Percentiles rank a stretch among this genome's conserved stretches.
Conservation (phyloP, 1,139 yeast species). For the Chernovozyma sophiae-reginae region DNA sequence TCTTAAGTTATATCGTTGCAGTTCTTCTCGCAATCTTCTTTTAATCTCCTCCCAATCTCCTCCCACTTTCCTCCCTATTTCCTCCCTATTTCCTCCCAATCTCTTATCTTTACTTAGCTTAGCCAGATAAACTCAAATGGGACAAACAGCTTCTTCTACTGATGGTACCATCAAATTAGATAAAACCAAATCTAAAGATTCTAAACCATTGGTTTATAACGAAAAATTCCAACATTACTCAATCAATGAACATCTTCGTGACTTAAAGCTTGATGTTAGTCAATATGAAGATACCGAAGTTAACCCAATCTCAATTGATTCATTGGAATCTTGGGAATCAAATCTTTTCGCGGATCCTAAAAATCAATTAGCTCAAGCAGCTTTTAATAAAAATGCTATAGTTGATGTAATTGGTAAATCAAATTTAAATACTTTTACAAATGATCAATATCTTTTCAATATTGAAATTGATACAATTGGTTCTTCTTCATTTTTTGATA, state of each 20-base stretch:
- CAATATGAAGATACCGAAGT: slow-evolving; percentile 5
- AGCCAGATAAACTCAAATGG: too few species aligned
- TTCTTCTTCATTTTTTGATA: slow-evolving; percentile 55
- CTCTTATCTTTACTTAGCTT: too few species aligned
- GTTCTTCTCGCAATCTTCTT: too few species aligned
- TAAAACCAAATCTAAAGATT: not conserved
- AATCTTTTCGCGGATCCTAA: slow-evolving; percentile 48
- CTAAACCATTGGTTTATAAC: slow-evolving; percentile 5
- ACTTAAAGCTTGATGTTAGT: slow-evolving; percentile 9
- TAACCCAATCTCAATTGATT: slow-evolving; percentile 26
- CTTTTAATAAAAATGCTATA: slow-evolving; percentile 50
- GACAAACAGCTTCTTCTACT: slow-evolving; percentile 3
- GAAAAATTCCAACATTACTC: slow-evolving; percentile 11
- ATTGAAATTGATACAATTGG: slow-evolving; percentile 61
- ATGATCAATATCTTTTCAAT: slow-evolving; percentile 54
- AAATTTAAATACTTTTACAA: slow-evolving; percentile 15
- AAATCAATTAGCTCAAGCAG: slow-evolving; percentile 56
- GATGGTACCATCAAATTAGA: not conserved
- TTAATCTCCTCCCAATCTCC: too few species aligned
- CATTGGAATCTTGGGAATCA: slow-evolving; percentile 48
- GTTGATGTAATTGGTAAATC: slow-evolving; percentile 38
- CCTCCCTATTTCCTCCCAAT: too few species aligned
- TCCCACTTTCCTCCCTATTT: too few species aligned
- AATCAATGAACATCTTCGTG: slow-evolving; percentile 9
- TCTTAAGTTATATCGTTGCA: too few species aligned